Evolutionary conservation across 495 filamentous ascomycete species (phyloP), one percentile per base, ranked within the genome.

Genomic region (Penicilliopsis zonata): DNA sequence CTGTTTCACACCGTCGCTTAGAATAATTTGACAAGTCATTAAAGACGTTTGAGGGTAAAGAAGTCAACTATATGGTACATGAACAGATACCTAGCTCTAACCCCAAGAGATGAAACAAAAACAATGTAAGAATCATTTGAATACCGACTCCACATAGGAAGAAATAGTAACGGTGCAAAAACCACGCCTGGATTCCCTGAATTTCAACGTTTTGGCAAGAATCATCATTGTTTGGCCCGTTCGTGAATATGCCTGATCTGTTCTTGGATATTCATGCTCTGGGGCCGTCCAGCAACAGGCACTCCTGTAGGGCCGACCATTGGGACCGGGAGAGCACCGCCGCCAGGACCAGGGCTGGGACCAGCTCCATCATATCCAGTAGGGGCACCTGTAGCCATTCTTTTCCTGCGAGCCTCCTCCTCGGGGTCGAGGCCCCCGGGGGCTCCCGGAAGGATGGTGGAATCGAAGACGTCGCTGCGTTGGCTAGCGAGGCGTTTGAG

Each of bases 401-500:
- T 78, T 64, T 90, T 93, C 46, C 82, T 67, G 36, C 86, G 61
- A 22, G 72, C 75, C 39, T 70, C 64, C 57, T 93, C 86, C 44
- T 92, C 86, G 30, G 57, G 37, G 21, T 57, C 50, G 10, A 13
- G 13, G 4, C 6, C 5, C 18, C 13, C 25, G 16, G 37, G 18
- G 18, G 41, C 23, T 12, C 23, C 34, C 3, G 55, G 45, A n/a
- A 46, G 36, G 10, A 50, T 42, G 1, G 54, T 46, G 4, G 61
- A 50, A 44, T 98, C 87, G 50, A 94, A 95, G n/a, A 95, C 69
- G 50, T 98, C 90, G 40, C 69, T 78, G 19, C 90, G 74, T 49
- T 93, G 85, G 33, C 78, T 85, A n/a, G 88, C 86, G 18, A 96
- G 69, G n/a, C 90, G 82, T 61, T 96, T 96, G 38, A 98, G 69